A percentile compares a stretch with the other conserved stretches of the same genome.
Evolutionary conservation across 441 rosid genomes (phyloP).

Genomic region (Viola pubescens): DNA sequence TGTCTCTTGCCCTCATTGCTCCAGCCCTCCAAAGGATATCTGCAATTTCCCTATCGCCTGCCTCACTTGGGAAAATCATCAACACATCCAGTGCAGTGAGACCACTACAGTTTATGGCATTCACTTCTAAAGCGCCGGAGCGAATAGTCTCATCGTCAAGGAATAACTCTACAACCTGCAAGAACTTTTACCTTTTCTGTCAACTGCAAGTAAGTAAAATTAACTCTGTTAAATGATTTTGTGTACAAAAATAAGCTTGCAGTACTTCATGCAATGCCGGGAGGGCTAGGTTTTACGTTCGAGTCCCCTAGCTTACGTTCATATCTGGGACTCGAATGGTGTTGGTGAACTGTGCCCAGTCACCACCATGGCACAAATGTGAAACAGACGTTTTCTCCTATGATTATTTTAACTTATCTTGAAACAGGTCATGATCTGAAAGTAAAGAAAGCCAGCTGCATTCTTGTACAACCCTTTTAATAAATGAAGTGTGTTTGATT

Average conservation of each 20-base stretch:
- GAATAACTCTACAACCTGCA: constrained; percentile 6
- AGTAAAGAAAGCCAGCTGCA: background rate
- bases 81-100: constrained; percentile 4
- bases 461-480: no score
- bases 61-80: constrained; percentile 7
- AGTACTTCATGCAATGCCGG: background rate
- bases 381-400: background rate
- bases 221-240: background rate
- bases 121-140: background rate
- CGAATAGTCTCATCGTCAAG: background rate
- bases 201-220: background rate
- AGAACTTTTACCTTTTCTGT: background rate
- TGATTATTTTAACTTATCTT: no score
- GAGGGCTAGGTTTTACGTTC: background rate
- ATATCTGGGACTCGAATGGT: background rate
- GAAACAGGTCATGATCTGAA: background rate
- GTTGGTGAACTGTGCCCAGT: no score
- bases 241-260: background rate
- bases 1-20: background rate
- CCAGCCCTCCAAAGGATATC: constrained; percentile 3
- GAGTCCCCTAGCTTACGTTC: background rate
- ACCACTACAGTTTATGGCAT: constrained; percentile 1
- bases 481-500: background rate
- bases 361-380: background rate
- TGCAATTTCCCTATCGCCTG: constrained; percentile 8